phyloP scores from a whole-genome alignment of 148 eudicot genomes.

The Camellia granthamiana region DNA sequence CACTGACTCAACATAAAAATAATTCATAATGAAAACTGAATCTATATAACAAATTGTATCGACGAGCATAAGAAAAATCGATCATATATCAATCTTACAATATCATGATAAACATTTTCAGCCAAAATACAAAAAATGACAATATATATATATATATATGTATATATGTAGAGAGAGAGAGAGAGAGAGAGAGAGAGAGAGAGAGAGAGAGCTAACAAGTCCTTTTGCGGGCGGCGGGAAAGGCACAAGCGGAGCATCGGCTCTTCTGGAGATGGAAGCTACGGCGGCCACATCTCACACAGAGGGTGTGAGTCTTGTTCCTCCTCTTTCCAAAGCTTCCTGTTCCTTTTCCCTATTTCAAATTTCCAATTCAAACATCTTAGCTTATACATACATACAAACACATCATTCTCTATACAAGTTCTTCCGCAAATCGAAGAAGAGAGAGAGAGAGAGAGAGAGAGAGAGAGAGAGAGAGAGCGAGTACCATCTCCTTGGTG shows the following conservation, averaged over 20 bases:
- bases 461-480: background rate
- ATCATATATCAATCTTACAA: too few relatives aligned
- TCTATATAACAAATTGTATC: background rate
- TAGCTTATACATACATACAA: background rate
- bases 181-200: background rate
- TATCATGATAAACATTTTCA: background rate
- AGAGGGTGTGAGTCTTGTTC: constrained; percentile 38
- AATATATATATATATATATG: background rate
- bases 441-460: background rate
- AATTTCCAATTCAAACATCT: background rate
- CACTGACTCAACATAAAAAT: background rate
- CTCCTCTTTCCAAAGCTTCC: constrained; percentile 36
- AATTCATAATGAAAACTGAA: background rate
- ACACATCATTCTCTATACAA: background rate
- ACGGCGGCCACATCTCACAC: constrained; percentile 36
- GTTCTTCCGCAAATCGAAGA: background rate
- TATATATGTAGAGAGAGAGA: background rate
- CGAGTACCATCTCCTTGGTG: background rate
- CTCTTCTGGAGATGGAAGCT: constrained; percentile 39
- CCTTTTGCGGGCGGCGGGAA: constrained; percentile 29
- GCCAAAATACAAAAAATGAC: background rate
- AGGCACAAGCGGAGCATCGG: constrained; percentile 32
- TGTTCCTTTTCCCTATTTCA: constrained; percentile 28
- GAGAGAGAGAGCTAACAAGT: constrained; percentile 17
- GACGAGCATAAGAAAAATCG: background rate